These are phyloP conservation scores for Phylloporus rhodoxanthus DNA, from an alignment of 768 basidiomycete genomes.

Conservation along the genomic window DNA sequence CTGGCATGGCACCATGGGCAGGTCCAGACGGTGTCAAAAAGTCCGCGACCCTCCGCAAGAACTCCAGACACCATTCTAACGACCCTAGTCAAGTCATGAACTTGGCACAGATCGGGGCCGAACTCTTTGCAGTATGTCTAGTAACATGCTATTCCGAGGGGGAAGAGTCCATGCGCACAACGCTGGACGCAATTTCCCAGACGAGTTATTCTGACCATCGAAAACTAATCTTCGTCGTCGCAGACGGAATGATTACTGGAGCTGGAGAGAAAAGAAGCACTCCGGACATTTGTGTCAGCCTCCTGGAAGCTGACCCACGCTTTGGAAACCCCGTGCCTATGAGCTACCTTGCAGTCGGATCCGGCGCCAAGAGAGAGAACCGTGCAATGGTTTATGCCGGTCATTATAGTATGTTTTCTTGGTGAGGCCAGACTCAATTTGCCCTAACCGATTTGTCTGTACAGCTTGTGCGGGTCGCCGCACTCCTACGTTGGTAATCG, in stretches of 20 bases:
- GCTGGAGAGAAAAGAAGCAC: slow-evolving; percentile 94
- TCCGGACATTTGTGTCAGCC: slow-evolving; percentile 89
- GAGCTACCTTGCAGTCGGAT: slow-evolving; percentile 87
- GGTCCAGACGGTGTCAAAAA: slow-evolving; percentile 48
- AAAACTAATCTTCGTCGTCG: slow-evolving; percentile 90
- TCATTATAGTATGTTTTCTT: slow-evolving; percentile 79
- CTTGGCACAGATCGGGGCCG: slow-evolving; percentile 86
- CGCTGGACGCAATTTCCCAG: slow-evolving; percentile 86
- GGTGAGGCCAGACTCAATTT: neutral
- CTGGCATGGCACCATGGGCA: slow-evolving; percentile 95
- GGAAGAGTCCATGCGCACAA: slow-evolving; percentile 84
- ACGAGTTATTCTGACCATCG: slow-evolving; percentile 90
- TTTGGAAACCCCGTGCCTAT: slow-evolving; percentile 96
- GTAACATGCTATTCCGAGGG: slow-evolving; percentile 99
- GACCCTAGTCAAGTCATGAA: slow-evolving; percentile 54
- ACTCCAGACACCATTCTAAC: slow-evolving; percentile 41
- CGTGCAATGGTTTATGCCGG: slow-evolving; percentile 98
- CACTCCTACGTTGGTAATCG: slow-evolving; percentile 89
- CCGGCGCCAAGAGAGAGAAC: slow-evolving; percentile 85
- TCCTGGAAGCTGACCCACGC: slow-evolving; percentile 88
- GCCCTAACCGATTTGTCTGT: slow-evolving; percentile 3
- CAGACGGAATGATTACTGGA: slow-evolving; percentile 98
- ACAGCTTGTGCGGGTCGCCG: slow-evolving; percentile 78
- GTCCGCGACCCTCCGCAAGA: slow-evolving; percentile 37
- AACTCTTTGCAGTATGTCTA: slow-evolving; percentile 91